A percentile compares a stretch with the other conserved stretches of the same genome.
Conservation (phyloP, 768 basidiomycete genomes). For the Pholiota conissans region DNA sequence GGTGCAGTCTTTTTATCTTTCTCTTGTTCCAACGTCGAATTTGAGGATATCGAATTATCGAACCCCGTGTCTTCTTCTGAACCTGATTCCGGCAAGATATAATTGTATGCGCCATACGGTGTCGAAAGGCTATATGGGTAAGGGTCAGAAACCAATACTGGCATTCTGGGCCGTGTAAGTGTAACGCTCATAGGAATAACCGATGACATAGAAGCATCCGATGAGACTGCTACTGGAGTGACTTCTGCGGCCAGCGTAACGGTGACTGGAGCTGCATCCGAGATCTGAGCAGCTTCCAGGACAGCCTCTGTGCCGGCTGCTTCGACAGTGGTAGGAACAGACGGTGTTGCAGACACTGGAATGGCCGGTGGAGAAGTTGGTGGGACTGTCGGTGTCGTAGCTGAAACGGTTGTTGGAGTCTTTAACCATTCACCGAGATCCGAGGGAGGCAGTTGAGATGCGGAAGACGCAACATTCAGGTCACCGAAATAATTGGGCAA, state of each 20-base stretch:
- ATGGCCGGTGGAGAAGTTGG: not conserved
- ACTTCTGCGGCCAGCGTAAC: not conserved
- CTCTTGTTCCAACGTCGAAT: constrained; percentile 25
- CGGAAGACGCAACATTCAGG: not conserved
- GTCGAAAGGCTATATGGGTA: constrained; percentile 52
- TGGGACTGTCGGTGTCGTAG: not conserved
- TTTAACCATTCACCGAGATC: not conserved
- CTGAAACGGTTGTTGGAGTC: not conserved
- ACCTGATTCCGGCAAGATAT: constrained; percentile 11
- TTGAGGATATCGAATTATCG: constrained; percentile 32
- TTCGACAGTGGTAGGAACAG: not conserved
- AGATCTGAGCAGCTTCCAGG: not conserved
- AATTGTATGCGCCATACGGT: constrained; percentile 24
- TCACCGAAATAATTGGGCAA: not conserved
- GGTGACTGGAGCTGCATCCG: not conserved
- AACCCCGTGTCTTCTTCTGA: constrained; percentile 14
- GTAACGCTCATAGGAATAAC: not conserved
- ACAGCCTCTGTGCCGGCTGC: not conserved
- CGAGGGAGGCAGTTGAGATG: not conserved
- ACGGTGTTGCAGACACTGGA: not conserved
- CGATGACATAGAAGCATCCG: not conserved
- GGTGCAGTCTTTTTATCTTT: constrained; percentile 14
- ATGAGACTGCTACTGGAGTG: not conserved
- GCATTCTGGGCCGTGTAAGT: constrained; percentile 25
- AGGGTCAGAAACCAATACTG: constrained; percentile 38